A percentile compares a stretch with the other conserved stretches of the same genome.
Evolutionary conservation across 305 asterid genomes (phyloP).

Genomic region (Rubia occidens): DNA sequence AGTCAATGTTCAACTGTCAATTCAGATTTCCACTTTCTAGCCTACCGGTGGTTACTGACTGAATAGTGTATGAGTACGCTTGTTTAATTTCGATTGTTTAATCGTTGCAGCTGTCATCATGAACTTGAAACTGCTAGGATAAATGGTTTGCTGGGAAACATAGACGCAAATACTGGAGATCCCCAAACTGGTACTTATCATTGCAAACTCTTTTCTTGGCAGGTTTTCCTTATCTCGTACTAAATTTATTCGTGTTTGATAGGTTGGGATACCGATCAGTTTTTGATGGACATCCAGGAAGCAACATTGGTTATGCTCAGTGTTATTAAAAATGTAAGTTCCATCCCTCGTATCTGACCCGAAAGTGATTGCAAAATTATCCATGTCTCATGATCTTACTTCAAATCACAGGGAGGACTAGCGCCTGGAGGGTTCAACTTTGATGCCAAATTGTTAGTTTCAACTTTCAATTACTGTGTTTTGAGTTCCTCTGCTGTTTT

Average conservation of each 20-base stretch:
- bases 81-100: not conserved
- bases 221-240: not conserved
- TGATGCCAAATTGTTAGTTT: constrained; percentile 80
- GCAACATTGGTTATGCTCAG: constrained; percentile 83
- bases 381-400: constrained; percentile 13
- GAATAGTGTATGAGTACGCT: not conserved
- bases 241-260: constrained; percentile 14
- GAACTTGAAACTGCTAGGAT: constrained; percentile 95
- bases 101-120: constrained; percentile 61
- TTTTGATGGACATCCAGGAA: constrained; percentile 86
- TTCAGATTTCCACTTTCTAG: not conserved
- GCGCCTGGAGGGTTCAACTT: constrained; percentile 98
- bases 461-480: not conserved
- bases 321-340: constrained; percentile 65
- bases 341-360: not conserved
- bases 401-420: constrained; percentile 59
- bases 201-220: not conserved
- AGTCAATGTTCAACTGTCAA: constrained; percentile 15
- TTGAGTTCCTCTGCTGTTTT: not conserved
- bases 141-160: constrained; percentile 82
- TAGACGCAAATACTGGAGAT: constrained; percentile 93
- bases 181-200: constrained; percentile 67
- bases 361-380: not conserved
- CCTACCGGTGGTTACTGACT: not conserved
- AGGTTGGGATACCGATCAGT: constrained; percentile 99